Base-by-base conservation (phyloP, 352 stramenopile species). In the Phytophthora tubulina region DNA sequence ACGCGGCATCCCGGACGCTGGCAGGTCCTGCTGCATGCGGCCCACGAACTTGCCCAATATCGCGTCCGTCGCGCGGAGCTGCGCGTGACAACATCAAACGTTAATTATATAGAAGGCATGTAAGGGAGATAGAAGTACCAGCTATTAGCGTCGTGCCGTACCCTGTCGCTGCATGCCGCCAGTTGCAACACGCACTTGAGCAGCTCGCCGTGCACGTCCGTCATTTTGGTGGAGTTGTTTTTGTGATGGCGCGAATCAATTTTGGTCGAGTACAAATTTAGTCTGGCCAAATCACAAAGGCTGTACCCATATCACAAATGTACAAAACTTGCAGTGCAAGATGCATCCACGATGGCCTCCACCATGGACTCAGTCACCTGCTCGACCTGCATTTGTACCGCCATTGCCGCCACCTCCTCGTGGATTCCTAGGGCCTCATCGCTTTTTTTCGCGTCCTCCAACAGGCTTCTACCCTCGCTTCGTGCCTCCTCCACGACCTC, bases 181-280 rank as follows among this genome's bases (percentile, higher is more conserved):
- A 94, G 64, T 64, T 94, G 86, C 73, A 94, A 75, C 63, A 90
- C 86, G 67, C 86, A 91, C 73, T 91, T 90, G 61, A 94, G 73
- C 67, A 94, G 65, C 8, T 85, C 86, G 63, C 78, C 72, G 17
- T 91, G 72, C 13, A 85, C 78, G 61, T 92, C 81, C 8, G 68
- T 75, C 82, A 90, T 91, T 35, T 27, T 27, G 21, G 21, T 27
- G 21, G 21, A 27, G 21, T 27, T 27, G 21, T 27, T 27, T 27
- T 27, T 27, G 21, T 27, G 21, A 27, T 27, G 21, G 21, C 21
- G 21, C 21, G 21, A 27, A 27, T 3, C 21, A 56, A 56, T 44
- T 32, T 56, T 49, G 42, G 42, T 49, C 42, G 39, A 45, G 11
- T 39, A 39, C 3, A 50, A 13, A 52, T 52, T 52, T 36, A 15